phyloP scores from a whole-genome alignment of 1,284 basidiomycete species.

The Porogramme epimiltina region DNA sequence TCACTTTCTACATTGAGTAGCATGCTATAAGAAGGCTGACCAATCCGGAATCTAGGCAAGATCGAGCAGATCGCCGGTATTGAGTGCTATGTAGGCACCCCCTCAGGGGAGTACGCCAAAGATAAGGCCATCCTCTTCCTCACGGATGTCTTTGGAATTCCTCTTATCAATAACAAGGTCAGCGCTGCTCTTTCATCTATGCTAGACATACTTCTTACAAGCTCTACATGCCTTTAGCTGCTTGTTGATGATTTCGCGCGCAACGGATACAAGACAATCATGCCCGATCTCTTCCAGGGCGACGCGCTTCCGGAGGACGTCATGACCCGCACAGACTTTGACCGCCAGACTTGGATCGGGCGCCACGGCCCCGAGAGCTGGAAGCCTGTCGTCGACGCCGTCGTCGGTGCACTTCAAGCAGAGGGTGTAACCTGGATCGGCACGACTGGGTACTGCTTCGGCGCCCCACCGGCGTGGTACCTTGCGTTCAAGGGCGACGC shows the following conservation, averaged over 20 bases:
- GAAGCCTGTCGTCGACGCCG: constrained; percentile 56
- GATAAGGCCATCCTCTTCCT: constrained; percentile 61
- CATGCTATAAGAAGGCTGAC: background rate
- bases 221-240: constrained; percentile 40
- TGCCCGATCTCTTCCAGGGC: constrained; percentile 62
- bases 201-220: background rate
- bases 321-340: constrained; percentile 35
- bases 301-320: constrained; percentile 51
- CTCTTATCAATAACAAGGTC: constrained; percentile 55
- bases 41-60: constrained; percentile 34
- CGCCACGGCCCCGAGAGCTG: constrained; percentile 49
- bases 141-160: constrained; percentile 67
- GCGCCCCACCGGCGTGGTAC: constrained; percentile 59
- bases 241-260: constrained; percentile 73
- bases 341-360: constrained; percentile 50
- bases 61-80: constrained; percentile 49
- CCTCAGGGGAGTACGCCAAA: constrained; percentile 48
- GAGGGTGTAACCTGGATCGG: constrained; percentile 60
- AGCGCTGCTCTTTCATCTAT: constrained; percentile 10
- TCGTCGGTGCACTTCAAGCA: constrained; percentile 57
- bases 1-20: no score
- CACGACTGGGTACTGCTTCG: constrained; percentile 73
- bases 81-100: constrained; percentile 53
- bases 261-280: constrained; percentile 68
- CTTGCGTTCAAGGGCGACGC: constrained; percentile 64